phyloP scores from a whole-genome alignment of 2,329 filamentous ascomycete genomes.

The Epichloe glyceriae region DNA sequence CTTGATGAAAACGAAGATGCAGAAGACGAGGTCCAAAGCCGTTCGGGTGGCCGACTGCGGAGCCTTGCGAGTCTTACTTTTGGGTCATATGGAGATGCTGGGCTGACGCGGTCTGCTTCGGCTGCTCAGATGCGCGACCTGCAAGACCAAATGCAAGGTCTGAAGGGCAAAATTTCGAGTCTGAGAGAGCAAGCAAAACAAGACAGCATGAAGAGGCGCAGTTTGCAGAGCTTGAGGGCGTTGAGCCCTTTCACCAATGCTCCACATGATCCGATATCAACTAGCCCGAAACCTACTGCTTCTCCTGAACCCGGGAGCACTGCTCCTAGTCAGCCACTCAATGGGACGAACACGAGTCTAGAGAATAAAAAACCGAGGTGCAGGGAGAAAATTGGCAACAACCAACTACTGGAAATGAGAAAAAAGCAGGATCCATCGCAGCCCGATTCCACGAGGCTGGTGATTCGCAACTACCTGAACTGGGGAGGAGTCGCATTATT shows the following conservation, averaged over 20 bases:
- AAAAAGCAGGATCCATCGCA: not conserved
- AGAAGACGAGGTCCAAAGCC: constrained; percentile 14
- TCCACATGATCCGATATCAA: constrained; percentile 18
- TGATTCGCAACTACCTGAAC: not conserved
- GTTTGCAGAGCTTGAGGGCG: constrained; percentile 60
- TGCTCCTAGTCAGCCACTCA: not conserved
- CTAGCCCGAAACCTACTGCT: constrained; percentile 9
- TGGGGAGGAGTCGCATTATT: not conserved
- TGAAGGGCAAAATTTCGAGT: constrained; percentile 74
- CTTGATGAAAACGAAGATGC: constrained; percentile 36
- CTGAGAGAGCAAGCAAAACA: constrained; percentile 67
- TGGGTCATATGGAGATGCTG: constrained; percentile 29
- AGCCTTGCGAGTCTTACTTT: constrained; percentile 33
- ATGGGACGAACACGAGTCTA: not conserved
- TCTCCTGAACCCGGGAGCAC: constrained; percentile 8
- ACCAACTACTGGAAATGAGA: constrained; percentile 5
- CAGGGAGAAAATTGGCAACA: not conserved
- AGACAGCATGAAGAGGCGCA: constrained; percentile 66
- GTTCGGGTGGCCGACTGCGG: constrained; percentile 21
- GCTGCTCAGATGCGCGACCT: constrained; percentile 60
- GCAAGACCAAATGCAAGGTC: constrained; percentile 72
- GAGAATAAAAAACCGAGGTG: not conserved
- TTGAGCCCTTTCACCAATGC: constrained; percentile 71
- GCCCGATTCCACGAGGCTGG: constrained; percentile 1
- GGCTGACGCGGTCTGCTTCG: constrained; percentile 53